phyloP scores from a whole-genome alignment of 2,329 filamentous ascomycete genomes.

The Aureobasidium zeae region DNA sequence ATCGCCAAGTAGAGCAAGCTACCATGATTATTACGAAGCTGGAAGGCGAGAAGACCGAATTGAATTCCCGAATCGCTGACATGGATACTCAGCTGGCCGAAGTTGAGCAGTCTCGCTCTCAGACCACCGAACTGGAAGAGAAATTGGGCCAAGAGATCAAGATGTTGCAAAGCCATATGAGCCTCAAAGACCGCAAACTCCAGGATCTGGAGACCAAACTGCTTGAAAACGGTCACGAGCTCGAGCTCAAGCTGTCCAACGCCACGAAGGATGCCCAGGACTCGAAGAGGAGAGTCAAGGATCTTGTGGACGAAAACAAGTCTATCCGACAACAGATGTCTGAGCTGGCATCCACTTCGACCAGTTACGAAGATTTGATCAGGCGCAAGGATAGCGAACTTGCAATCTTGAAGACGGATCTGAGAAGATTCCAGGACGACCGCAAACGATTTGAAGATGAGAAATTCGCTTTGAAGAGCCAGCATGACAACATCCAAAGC shows the following conservation, averaged over 20 bases:
- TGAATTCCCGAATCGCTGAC: constrained; percentile 57
- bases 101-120: constrained; percentile 59
- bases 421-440: constrained; percentile 74
- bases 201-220: constrained; percentile 79
- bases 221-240: constrained; percentile 75
- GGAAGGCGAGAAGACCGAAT: constrained; percentile 73
- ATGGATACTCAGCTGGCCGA: constrained; percentile 64
- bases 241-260: constrained; percentile 71
- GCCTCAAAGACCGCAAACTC: constrained; percentile 79
- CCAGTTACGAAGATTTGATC: constrained; percentile 89
- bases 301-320: constrained; percentile 69
- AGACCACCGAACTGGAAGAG: constrained; percentile 67
- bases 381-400: constrained; percentile 91
- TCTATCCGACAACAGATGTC: constrained; percentile 76
- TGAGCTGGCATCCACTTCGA: constrained; percentile 81
- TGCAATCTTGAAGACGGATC: constrained; percentile 71
- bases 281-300: constrained; percentile 63
- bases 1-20: constrained; percentile 82
- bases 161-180: constrained; percentile 83
- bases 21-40: constrained; percentile 75
- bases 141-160: constrained; percentile 73
- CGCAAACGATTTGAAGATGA: constrained; percentile 70
- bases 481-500: constrained; percentile 69
- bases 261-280: constrained; percentile 72
- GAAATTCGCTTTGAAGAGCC: constrained; percentile 57